A percentile compares a stretch with the other conserved stretches of the same genome.
Evolutionary conservation across 2,329 filamentous ascomycete genomes (phyloP).

Genomic region (Neurospora sp.): DNA sequence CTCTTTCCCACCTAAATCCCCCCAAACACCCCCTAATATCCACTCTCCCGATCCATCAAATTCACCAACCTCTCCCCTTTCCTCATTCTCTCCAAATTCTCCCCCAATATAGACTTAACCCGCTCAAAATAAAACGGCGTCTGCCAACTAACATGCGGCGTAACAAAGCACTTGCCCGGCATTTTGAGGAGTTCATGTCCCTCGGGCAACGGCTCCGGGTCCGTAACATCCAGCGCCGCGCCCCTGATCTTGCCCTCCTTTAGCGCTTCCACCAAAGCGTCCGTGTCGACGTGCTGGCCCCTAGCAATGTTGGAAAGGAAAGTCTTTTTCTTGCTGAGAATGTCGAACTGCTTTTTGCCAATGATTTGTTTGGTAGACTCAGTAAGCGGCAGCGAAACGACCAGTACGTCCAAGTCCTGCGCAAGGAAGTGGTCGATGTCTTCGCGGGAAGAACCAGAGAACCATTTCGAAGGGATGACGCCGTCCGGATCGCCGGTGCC

Average conservation of each 20-base stretch:
- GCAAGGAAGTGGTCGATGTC: conserved; percentile 31
- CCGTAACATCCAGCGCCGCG: conserved; percentile 61
- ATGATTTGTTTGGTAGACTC: conserved; percentile 30
- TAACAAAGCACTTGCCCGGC: conserved; percentile 48
- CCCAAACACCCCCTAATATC: conserved; percentile 13
- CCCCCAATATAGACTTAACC: conserved; percentile 18
- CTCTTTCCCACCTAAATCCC: background rate
- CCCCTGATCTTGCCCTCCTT: conserved; percentile 32
- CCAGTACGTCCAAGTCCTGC: conserved; percentile 32
- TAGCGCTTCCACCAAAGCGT: conserved; percentile 48
- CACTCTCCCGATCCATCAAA: conserved; percentile 15
- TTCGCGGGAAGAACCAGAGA: conserved; percentile 24
- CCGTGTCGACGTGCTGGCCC: conserved; percentile 31
- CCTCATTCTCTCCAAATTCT: conserved; percentile 22
- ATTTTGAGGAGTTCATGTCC: conserved; percentile 55
- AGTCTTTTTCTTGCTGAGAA: conserved; percentile 32
- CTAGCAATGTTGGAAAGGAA: conserved; percentile 59
- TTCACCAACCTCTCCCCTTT: conserved; percentile 22
- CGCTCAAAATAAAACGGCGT: conserved; percentile 20
- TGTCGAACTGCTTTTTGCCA: conserved; percentile 31
- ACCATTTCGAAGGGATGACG: conserved; percentile 31
- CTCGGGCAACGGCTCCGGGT: conserved; percentile 58
- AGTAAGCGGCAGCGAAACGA: conserved; percentile 33
- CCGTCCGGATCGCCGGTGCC: conserved; percentile 43
- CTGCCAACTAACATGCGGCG: conserved; percentile 29